Conservation (phyloP, 2,329 filamentous ascomycete species). For the Fusarium sp. region DNA sequence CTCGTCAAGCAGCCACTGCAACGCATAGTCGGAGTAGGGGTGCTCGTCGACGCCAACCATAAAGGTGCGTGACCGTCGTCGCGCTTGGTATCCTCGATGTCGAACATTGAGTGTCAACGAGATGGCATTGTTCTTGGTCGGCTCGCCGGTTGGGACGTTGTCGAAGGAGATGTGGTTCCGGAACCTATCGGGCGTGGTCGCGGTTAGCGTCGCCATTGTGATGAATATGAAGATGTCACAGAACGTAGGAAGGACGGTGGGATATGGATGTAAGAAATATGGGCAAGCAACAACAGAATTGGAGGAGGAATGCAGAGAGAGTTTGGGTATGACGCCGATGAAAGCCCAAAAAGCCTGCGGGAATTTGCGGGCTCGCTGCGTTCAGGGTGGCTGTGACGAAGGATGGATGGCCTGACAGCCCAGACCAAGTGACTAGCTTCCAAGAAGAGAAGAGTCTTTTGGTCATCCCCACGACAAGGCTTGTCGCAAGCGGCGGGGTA, state of each 20-base stretch:
- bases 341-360: slow-evolving; percentile 33
- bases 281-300: slow-evolving; percentile 3
- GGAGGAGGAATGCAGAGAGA: not conserved
- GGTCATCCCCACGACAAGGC: slow-evolving; percentile 42
- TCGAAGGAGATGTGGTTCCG: slow-evolving; percentile 71
- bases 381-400: slow-evolving; percentile 40
- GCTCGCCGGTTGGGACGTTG: slow-evolving; percentile 68
- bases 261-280: slow-evolving; percentile 11
- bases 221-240: slow-evolving; percentile 24
- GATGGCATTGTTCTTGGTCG: slow-evolving; percentile 68
- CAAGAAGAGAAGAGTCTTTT: slow-evolving; percentile 30
- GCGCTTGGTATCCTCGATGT: slow-evolving; percentile 86
- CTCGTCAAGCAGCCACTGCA: slow-evolving; percentile 93
- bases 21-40: slow-evolving; percentile 89
- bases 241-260: slow-evolving; percentile 17
- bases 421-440: slow-evolving; percentile 39
- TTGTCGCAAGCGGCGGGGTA: slow-evolving; percentile 46
- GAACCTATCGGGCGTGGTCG: slow-evolving; percentile 61
- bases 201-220: slow-evolving; percentile 59
- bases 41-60: slow-evolving; percentile 93
- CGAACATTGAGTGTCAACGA: slow-evolving; percentile 87
- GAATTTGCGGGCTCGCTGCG: slow-evolving; percentile 41
- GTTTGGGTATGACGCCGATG: slow-evolving; percentile 14
- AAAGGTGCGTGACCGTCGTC: slow-evolving; percentile 85
- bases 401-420: slow-evolving; percentile 45